Base-by-base conservation (phyloP, 768 basidiomycete species). In the Multifurca ochricompacta region DNA sequence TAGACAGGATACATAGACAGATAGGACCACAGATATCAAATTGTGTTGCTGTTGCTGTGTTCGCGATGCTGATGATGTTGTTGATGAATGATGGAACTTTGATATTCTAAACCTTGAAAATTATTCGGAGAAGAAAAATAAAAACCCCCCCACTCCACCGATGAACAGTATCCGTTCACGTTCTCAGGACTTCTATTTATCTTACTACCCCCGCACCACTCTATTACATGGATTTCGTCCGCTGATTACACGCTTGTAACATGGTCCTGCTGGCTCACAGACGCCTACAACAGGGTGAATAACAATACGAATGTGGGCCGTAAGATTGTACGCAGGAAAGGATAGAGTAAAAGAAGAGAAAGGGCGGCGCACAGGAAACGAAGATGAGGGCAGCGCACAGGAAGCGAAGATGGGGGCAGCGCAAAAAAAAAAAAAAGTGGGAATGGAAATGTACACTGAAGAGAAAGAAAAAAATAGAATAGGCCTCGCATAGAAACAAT, bases 241-340 rank as follows among this genome's bases (percentile, higher is more conserved):
- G 44, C 37, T 21, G 37, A 52, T 57, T 57, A 57, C 56, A 57
- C 45, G 56, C 34, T 57, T 30, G 51, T 52, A 41, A 36, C 56
- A 36, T 35, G 51, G 45, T 34, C 43, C 42, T 51, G 31, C 30
- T 35, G 49, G 44, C 37, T 43, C 13, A 37, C 54, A 48, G 51
- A 42, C 37, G 32, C 50, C 36, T 56, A 56, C 55, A 56, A 56
- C 50, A 47, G 45, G n/a, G 48, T 56, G 55, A 34, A 56, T 56
- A 51, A 56, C 44, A 51, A 52, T 56, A 56, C 45, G 55, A 41
- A 52, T 52, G 55, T 56, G 31, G 54, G 50, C 45, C 47, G 54
- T 56, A 7, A 55, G 48, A 28, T 25, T 50, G 51, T 57, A 28
- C 50, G 45, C 36, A 56, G 36, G 37, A 43, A 30, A 13, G 44